phyloP scores from a whole-genome alignment of 495 filamentous ascomycete genomes.

The Trichoderma asperelloides region DNA sequence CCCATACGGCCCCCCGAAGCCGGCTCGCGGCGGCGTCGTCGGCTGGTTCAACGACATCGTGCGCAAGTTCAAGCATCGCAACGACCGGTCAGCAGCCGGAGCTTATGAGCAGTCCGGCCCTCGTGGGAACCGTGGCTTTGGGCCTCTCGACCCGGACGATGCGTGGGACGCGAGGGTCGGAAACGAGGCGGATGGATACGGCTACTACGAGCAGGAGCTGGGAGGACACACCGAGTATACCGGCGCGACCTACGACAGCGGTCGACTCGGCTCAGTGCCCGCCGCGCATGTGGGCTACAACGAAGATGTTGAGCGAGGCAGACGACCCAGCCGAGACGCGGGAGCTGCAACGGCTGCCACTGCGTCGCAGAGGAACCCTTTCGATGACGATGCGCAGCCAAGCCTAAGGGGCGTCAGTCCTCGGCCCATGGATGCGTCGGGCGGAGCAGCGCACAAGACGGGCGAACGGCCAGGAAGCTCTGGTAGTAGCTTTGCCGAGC shows the following conservation, averaged over 20 bases:
- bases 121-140: conserved; percentile 30
- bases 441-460: neutral
- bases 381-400: conserved; percentile 46
- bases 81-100: conserved; percentile 47
- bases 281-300: conserved; percentile 8
- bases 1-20: conserved; percentile 36
- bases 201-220: conserved; percentile 55
- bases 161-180: conserved; percentile 65
- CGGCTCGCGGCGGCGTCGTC: conserved; percentile 46
- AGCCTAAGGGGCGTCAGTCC: conserved; percentile 50
- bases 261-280: conserved; percentile 14
- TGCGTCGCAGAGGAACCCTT: conserved; percentile 36
- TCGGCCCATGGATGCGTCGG: conserved; percentile 36
- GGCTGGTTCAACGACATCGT: conserved; percentile 49
- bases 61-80: conserved; percentile 40
- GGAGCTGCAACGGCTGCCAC: conserved; percentile 6
- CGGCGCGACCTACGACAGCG: conserved; percentile 17
- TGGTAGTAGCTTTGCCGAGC: conserved; percentile 33
- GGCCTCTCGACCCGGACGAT: conserved; percentile 58
- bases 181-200: conserved; percentile 48
- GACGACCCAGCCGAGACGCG: conserved; percentile 14
- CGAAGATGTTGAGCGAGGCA: conserved; percentile 23
- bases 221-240: conserved; percentile 18
- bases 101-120: conserved; percentile 50
- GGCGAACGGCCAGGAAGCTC: conserved; percentile 11